phyloP scores from a whole-genome alignment of 805 yeast species.

The Yamadazyma scolyti region DNA sequence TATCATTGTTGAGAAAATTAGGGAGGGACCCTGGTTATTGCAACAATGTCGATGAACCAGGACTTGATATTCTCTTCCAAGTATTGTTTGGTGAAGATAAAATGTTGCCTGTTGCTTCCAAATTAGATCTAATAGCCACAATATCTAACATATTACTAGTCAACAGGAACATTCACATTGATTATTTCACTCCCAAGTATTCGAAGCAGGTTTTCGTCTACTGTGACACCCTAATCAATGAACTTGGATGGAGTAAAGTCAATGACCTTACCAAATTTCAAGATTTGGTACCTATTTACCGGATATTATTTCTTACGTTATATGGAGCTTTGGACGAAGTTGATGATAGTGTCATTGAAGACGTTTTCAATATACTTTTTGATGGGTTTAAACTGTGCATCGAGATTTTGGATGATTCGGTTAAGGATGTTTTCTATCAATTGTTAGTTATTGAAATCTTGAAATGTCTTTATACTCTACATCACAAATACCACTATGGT shows the following conservation, averaged over 20 bases:
- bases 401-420: conserved; percentile 1
- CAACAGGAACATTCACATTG: conserved; percentile 17
- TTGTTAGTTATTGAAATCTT: conserved; percentile 17
- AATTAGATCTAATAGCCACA: conserved; percentile 15
- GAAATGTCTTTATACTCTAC: conserved; percentile 22
- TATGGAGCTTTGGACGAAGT: conserved; percentile 17
- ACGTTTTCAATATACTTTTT: conserved; percentile 11
- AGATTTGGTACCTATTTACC: conserved; percentile 18
- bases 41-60: conserved; percentile 3
- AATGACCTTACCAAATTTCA: conserved; percentile 7
- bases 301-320: conserved; percentile 21
- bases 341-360: conserved; percentile 5
- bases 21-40: conserved; percentile 16
- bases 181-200: conserved; percentile 16
- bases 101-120: conserved; percentile 1
- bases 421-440: conserved; percentile 6
- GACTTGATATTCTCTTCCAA: conserved; percentile 10
- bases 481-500: conserved; percentile 17
- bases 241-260: conserved; percentile 3
- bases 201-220: conserved; percentile 11
- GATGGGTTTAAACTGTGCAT: conserved; percentile 14
- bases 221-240: conserved; percentile 7
- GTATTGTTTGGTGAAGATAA: conserved; percentile 5
- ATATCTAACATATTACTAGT: conserved; percentile 22
- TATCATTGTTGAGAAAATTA: conserved; percentile 10